Conservation (phyloP, 192 early-diverging fungal species). For the Dissophora ornata region DNA sequence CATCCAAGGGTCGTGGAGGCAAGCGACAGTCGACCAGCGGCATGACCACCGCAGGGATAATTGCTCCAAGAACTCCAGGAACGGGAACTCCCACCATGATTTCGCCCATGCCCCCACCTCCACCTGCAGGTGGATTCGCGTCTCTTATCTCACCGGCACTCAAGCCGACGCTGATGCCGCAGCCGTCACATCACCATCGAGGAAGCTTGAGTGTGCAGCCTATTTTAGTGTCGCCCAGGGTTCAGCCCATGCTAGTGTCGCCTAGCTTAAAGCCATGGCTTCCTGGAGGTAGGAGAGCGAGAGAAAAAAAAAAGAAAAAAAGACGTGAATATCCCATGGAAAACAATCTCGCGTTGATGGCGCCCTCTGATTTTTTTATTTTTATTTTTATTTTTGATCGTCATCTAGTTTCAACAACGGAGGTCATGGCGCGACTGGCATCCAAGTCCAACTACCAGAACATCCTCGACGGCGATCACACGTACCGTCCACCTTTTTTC, state of each 20-base stretch:
- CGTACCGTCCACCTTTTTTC: constrained; percentile 52
- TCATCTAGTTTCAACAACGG: constrained; percentile 38
- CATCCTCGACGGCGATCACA: constrained; percentile 87
- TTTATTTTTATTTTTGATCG: neutral
- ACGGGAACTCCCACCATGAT: constrained; percentile 5
- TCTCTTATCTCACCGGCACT: constrained; percentile 27
- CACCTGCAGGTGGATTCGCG: constrained; percentile 12
- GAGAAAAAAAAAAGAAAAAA: neutral
- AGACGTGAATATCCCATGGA: neutral
- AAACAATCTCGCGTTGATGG: too few species aligned
- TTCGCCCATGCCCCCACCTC: constrained; percentile 21
- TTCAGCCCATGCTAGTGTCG: constrained; percentile 54
- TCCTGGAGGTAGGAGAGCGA: constrained; percentile 33
- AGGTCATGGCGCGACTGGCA: constrained; percentile 58
- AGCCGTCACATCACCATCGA: constrained; percentile 32
- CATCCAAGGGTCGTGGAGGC: constrained; percentile 8
- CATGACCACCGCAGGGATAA: constrained; percentile 3
- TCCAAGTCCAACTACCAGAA: constrained; percentile 84
- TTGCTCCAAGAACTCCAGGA: constrained; percentile 34
- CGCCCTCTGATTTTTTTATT: too few species aligned
- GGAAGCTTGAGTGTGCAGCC: constrained; percentile 40
- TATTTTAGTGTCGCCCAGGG: constrained; percentile 27
- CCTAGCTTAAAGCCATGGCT: constrained; percentile 61
- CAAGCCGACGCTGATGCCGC: constrained; percentile 46
- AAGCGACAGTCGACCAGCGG: neutral